Conservation (phyloP, 139 green algal species). For the Zygnema circumcarinatum region DNA sequence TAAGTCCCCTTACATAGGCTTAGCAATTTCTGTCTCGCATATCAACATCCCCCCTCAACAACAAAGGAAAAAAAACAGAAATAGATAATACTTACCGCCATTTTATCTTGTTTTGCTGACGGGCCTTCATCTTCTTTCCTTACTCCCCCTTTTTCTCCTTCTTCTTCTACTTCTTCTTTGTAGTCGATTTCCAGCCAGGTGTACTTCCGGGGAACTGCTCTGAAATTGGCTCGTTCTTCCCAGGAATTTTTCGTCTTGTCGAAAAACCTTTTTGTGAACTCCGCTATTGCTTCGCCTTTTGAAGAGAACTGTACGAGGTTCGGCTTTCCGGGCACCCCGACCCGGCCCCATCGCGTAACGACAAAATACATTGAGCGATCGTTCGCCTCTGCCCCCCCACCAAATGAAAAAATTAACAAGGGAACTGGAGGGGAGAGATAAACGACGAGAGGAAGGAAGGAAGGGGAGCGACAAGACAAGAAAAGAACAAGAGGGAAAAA, state of each 20-base stretch:
- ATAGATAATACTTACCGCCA: too few relatives aligned
- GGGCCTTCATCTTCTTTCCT: too few relatives aligned
- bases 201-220: slow-evolving; percentile 22
- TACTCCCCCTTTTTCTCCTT: not conserved
- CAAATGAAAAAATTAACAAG: too few relatives aligned
- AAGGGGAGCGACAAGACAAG: too few relatives aligned
- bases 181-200: slow-evolving; percentile 45
- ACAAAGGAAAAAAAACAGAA: too few relatives aligned
- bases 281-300: not conserved
- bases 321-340: slow-evolving; percentile 48
- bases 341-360: slow-evolving; percentile 60
- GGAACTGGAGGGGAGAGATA: too few relatives aligned
- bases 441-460: too few relatives aligned
- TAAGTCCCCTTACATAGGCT: too few relatives aligned
- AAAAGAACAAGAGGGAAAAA: too few relatives aligned
- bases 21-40: too few relatives aligned
- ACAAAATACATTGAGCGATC: slow-evolving; percentile 43
- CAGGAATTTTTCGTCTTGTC: slow-evolving; percentile 36
- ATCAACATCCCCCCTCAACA: too few relatives aligned
- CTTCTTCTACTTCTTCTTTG: slow-evolving; percentile 25
- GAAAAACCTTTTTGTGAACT: slow-evolving; percentile 49
- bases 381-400: slow-evolving; percentile 29
- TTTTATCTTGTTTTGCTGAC: too few relatives aligned
- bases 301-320: not conserved
- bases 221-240: slow-evolving; percentile 8